These are phyloP conservation scores for Paramecium octaurelia DNA, from an alignment of 73 alveolate genomes.

Conservation along the genomic window DNA sequence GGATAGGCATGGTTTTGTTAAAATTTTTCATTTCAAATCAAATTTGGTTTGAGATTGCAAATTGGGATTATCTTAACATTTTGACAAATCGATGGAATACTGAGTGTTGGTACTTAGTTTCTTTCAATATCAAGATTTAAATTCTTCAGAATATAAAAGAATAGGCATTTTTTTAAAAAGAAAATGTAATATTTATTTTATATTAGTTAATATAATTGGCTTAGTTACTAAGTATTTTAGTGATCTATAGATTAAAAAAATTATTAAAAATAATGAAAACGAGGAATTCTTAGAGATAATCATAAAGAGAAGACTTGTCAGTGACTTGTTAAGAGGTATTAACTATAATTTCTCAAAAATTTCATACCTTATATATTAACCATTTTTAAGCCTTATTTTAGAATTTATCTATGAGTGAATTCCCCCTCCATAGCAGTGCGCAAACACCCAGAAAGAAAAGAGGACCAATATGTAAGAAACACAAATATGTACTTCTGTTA, in stretches of 20 bases:
- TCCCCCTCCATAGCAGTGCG: not conserved
- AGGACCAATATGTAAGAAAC: not conserved
- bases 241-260: not conserved
- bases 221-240: not conserved
- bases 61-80: not conserved
- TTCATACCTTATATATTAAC: not conserved
- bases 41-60: not conserved
- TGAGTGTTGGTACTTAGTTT: not conserved
- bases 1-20: not conserved
- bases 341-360: not conserved
- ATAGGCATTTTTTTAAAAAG: not conserved
- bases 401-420: not conserved
- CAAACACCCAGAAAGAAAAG: not conserved
- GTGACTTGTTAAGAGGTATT: slow-evolving; percentile 21
- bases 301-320: not conserved
- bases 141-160: not conserved
- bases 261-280: not conserved
- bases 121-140: not conserved
- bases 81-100: not conserved
- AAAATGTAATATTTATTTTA: not conserved
- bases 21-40: not conserved
- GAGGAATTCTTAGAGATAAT: not conserved
- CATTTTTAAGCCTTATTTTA: not conserved
- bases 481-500: not conserved
- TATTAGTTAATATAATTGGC: not conserved